Percentiles rank a stretch among this genome's conserved stretches.
These are phyloP conservation scores for Schizophyllum amplum DNA, from an alignment of 1,284 basidiomycete species.

Conservation along the genomic window DNA sequence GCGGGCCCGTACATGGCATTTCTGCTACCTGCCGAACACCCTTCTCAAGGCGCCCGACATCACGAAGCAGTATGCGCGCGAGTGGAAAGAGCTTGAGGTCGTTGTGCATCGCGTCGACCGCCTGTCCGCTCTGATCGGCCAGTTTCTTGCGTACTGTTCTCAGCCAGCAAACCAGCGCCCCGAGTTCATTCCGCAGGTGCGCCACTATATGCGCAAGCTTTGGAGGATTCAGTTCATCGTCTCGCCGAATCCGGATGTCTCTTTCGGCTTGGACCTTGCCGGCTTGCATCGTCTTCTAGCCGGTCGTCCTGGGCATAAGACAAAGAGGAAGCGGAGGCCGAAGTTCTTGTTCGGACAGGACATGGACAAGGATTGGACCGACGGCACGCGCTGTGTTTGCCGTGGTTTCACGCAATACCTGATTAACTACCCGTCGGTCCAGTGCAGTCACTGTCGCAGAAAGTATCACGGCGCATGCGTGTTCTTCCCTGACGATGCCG, in stretches of 20 bases:
- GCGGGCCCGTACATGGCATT: conserved; percentile 75
- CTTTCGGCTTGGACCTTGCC: conserved; percentile 71
- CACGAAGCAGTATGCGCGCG: conserved; percentile 64
- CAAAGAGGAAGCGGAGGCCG: conserved; percentile 57
- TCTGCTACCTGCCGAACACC: conserved; percentile 64
- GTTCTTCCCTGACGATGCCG: conserved; percentile 41
- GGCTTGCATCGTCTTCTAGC: conserved; percentile 73
- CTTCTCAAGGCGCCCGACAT: conserved; percentile 64
- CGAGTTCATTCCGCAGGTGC: conserved; percentile 69
- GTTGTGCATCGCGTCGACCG: conserved; percentile 72
- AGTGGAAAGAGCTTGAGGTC: conserved; percentile 68
- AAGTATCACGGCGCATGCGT: conserved; percentile 71
- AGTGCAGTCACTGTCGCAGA: conserved; percentile 57
- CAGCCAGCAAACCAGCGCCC: conserved; percentile 57
- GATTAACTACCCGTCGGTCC: conserved; percentile 50
- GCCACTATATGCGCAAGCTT: conserved; percentile 80
- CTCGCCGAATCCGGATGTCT: conserved; percentile 66
- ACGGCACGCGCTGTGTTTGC: conserved; percentile 75
- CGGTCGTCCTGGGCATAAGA: conserved; percentile 43
- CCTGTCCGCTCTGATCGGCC: conserved; percentile 62
- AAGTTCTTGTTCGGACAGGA: conserved; percentile 74
- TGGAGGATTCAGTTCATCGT: conserved; percentile 79
- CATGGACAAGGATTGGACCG: conserved; percentile 60
- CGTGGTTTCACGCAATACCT: conserved; percentile 57
- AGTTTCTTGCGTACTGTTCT: conserved; percentile 66